phyloP scores from a whole-genome alignment of 2,329 filamentous ascomycete species.

The Venturia pyrina region DNA sequence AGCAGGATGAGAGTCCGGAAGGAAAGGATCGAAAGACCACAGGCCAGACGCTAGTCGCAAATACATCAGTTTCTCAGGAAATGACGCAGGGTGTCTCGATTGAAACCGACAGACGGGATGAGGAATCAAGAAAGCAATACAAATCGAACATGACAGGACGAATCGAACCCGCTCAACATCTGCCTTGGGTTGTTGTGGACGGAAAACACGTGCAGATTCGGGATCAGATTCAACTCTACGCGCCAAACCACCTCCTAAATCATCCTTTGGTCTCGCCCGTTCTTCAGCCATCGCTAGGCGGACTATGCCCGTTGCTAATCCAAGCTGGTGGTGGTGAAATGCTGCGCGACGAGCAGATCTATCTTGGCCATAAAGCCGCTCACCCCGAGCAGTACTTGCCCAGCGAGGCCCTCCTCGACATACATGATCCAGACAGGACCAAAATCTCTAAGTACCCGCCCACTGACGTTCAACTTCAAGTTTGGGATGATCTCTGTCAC shows the following conservation, averaged over 20 bases:
- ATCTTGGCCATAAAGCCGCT: constrained; percentile 87
- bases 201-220: constrained; percentile 64
- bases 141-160: constrained; percentile 13
- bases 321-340: constrained; percentile 83
- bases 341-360: constrained; percentile 88
- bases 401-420: constrained; percentile 44
- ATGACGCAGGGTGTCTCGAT: constrained; percentile 10
- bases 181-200: constrained; percentile 39
- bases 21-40: constrained; percentile 11
- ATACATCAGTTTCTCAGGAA: constrained; percentile 9
- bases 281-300: constrained; percentile 79
- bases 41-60: neutral
- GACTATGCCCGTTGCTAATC: constrained; percentile 77
- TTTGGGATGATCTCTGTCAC: constrained; percentile 94
- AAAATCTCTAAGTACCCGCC: constrained; percentile 59
- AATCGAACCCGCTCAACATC: neutral
- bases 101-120: constrained; percentile 17
- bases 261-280: constrained; percentile 87
- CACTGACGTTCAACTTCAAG: constrained; percentile 86
- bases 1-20: neutral
- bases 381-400: constrained; percentile 70
- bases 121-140: constrained; percentile 25
- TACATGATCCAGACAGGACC: constrained; percentile 45
- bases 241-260: constrained; percentile 72
- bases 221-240: constrained; percentile 85